Evolutionary conservation across 169 alveolate species (phyloP).

Genomic region (Miamiensis avidus): DNA sequence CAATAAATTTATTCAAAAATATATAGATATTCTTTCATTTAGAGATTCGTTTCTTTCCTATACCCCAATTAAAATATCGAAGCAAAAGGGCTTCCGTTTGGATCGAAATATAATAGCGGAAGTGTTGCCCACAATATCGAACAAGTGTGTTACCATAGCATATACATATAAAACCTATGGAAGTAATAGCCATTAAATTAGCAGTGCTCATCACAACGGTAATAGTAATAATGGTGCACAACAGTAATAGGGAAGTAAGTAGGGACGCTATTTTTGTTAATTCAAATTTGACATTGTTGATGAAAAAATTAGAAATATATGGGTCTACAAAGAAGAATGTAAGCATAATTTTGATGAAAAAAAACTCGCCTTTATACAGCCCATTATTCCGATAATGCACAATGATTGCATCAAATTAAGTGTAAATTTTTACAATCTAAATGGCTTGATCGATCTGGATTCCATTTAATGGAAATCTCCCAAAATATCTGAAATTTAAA

Average conservation of each 20-base stretch:
- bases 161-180: slow-evolving; percentile 6
- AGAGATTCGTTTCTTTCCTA: slow-evolving; percentile 1
- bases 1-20: slow-evolving; percentile 8
- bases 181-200: too few relatives aligned
- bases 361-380: slow-evolving; percentile 15
- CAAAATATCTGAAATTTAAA: background rate
- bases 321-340: slow-evolving; percentile 35
- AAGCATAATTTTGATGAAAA: slow-evolving; percentile 21
- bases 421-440: slow-evolving; percentile 10
- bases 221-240: too few relatives aligned
- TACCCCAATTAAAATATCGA: slow-evolving; percentile 4
- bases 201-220: too few relatives aligned
- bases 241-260: too few relatives aligned
- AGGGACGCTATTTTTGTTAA: too few relatives aligned
- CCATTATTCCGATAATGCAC: slow-evolving; percentile 5
- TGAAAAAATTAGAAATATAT: background rate
- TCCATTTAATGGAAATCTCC: background rate
- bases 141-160: slow-evolving; percentile 4
- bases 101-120: slow-evolving; percentile 25
- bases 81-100: slow-evolving; percentile 16
- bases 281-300: background rate
- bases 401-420: slow-evolving; percentile 3
- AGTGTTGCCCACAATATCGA: background rate
- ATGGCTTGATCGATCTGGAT: slow-evolving; percentile 3
- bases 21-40: background rate